These are phyloP conservation scores for Canariomyces notabilis DNA, from an alignment of 2,329 filamentous ascomycete species.

Conservation along the genomic window DNA sequence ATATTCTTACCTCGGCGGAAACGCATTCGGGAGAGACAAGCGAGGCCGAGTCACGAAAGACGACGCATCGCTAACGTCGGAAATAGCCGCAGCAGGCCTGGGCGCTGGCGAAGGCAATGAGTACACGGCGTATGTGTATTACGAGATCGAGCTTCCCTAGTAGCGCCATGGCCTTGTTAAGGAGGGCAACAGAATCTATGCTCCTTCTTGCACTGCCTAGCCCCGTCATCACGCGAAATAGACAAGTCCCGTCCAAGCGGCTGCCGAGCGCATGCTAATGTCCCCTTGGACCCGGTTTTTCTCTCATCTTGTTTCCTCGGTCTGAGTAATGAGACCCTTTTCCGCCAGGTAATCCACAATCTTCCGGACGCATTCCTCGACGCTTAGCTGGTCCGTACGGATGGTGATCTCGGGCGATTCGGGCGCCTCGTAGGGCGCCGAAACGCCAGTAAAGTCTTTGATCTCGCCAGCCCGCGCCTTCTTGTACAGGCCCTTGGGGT, in stretches of 20 bases:
- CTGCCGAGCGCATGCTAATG: not conserved
- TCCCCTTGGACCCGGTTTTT: no score
- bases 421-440: conserved; percentile 90
- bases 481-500: conserved; percentile 97
- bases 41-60: conserved; percentile 89
- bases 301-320: conserved; percentile 27
- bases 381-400: conserved; percentile 71
- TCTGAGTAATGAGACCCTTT: conserved; percentile 53
- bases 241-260: not conserved
- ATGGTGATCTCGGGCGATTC: conserved; percentile 82
- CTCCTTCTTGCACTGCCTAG: not conserved
- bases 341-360: conserved; percentile 76
- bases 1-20: conserved; percentile 90
- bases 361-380: conserved; percentile 82
- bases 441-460: conserved; percentile 95
- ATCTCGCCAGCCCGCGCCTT: conserved; percentile 91
- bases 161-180: not conserved
- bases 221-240: not conserved
- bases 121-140: conserved; percentile 96
- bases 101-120: conserved; percentile 67
- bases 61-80: conserved; percentile 70
- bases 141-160: conserved; percentile 76
- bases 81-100: conserved; percentile 74
- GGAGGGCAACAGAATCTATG: not conserved
- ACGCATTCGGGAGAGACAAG: conserved; percentile 90